Base-by-base conservation (phyloP, 1,284 basidiomycete genomes). In the Marasmius fiardii region DNA sequence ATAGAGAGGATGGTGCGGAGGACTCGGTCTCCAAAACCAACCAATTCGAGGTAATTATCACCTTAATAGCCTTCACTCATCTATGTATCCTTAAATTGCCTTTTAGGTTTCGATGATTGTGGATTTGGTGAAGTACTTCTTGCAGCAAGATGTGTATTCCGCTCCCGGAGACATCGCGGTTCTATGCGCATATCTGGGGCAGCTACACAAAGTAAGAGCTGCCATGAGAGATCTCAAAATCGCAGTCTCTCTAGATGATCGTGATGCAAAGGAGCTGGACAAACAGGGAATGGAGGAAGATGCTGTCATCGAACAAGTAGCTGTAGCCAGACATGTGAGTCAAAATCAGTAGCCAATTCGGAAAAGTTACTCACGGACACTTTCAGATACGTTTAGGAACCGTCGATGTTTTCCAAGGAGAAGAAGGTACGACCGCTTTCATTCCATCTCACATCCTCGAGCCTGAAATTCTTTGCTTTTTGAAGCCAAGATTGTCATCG, bases 321-420 rank as follows among this genome's bases (percentile, higher is more conserved):
- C 74, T 50, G 75, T 83, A 1, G 72, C 75, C 0, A 76, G 72
- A 56, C 71, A 76, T 45, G 85, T 85, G 63, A 54, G 69, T 60
- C 43, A 57, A 53, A 52, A 48, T 33, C 24, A 24, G 16, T 26
- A 33, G 41, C 56, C 26, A 55, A n/a, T n/a, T n/a, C n/a, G n/a
- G n/a, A n/a, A n/a, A n/a, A n/a, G n/a, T n/a, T n/a, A n/a, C n/a
- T n/a, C n/a, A n/a, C n/a, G n/a, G n/a, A n/a, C n/a, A n/a, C n/a
- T n/a, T n/a, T n/a, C 43, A 89, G 85, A 80, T 89, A 28, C 78
- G 78, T 14, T 68, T 90, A 7, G 78, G 86, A n/a, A 90, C 88
- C 1, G 78, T 91, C 1, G 88, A 91, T 61, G 90, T 86, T 58
- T 91, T 82, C 63, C 89, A 92, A 66, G 88, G 87, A 8, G 82